Base-by-base conservation (phyloP, 495 filamentous ascomycete species). In the Podospora tetraspora region DNA sequence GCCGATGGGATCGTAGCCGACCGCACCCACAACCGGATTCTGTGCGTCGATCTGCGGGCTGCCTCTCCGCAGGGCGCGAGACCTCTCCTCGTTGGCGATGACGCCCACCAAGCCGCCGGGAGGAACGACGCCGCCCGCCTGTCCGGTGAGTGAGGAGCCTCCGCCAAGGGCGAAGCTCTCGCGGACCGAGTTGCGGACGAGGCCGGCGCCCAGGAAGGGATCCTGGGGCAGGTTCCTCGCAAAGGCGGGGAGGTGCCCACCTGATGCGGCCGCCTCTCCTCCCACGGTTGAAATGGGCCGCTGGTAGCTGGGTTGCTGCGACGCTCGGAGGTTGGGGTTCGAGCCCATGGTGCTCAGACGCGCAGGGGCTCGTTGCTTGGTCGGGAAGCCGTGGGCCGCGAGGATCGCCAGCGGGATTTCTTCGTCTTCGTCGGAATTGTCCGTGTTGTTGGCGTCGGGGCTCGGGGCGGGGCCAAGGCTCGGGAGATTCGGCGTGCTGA, bases 331-430 rank as follows among this genome's bases (percentile, higher is more conserved):
- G 71, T 87, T 89, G 9, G 86, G 85, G 61, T 87, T 88, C 13
- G 91, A 93, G 62, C 82, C 86, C 75, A 87, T 84, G 57, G 84
- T 87, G 61, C 82, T 84, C 34, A 92, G 83, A 32, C 89, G 86
- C 57, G 85, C 91, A 3, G 95, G 94, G 12, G 92, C 91, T 32
- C 92, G 86, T 70, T 88, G 90, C 78, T 88, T 92, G 72, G 86
- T 89, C 4, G 95, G 95, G 73, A 99, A 99, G 22, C 95, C 95
- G 76, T 98, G 94, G 11, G 92, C 93, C 61, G 91, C 89, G 32
- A 98, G 80, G 72, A 98, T 94, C 9, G 89, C 95, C 57, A 99
- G 79, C 0, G 95, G 95, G 19, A 95, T 84, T 67, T 96, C 92
- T 61, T 96, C 92, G 71, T 96, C 92, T 63, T 93, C 91, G 64